A percentile compares a stretch with the other conserved stretches of the same genome.
Evolutionary conservation across 1,139 yeast species (phyloP).

Genomic region (Candida sp.): DNA sequence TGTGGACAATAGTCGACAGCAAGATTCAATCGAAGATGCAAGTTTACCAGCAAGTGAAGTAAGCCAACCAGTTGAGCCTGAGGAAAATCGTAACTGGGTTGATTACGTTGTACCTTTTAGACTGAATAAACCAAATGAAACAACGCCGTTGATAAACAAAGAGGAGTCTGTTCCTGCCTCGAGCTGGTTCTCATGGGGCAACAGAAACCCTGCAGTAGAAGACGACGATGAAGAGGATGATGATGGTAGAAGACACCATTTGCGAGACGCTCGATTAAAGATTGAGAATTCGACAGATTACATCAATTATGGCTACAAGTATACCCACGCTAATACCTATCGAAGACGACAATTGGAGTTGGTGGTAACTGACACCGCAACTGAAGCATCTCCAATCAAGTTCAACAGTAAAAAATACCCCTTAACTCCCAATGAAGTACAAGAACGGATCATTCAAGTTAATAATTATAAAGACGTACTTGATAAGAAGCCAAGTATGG

Average conservation of each 20-base stretch:
- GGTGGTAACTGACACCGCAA: conserved; percentile 38
- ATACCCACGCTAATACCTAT: conserved; percentile 16
- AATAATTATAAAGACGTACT: background rate
- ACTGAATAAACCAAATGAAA: background rate
- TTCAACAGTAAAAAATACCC: conserved; percentile 33
- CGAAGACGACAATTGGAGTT: conserved; percentile 11
- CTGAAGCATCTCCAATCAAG: conserved; percentile 38
- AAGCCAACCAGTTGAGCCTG: background rate
- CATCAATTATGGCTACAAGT: conserved; percentile 34
- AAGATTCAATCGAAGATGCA: too few relatives aligned
- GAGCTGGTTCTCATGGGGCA: conserved; percentile 22
- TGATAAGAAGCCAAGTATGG: conserved; percentile 2
- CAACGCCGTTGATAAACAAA: conserved; percentile 2
- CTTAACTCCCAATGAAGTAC: conserved; percentile 32
- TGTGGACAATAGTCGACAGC: background rate
- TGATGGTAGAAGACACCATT: conserved; percentile 6
- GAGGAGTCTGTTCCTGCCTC: conserved; percentile 5
- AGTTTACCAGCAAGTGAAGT: too few relatives aligned
- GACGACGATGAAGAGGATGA: conserved; percentile 14
- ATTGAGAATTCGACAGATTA: conserved; percentile 33
- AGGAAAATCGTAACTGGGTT: background rate
- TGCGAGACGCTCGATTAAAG: conserved; percentile 26
- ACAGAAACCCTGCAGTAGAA: conserved; percentile 11
- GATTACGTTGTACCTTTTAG: background rate
- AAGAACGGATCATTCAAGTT: conserved; percentile 16